Evolutionary conservation across 1,284 basidiomycete genomes (phyloP), one percentile per base, ranked within the genome.

Genomic region (Somion occarium): DNA sequence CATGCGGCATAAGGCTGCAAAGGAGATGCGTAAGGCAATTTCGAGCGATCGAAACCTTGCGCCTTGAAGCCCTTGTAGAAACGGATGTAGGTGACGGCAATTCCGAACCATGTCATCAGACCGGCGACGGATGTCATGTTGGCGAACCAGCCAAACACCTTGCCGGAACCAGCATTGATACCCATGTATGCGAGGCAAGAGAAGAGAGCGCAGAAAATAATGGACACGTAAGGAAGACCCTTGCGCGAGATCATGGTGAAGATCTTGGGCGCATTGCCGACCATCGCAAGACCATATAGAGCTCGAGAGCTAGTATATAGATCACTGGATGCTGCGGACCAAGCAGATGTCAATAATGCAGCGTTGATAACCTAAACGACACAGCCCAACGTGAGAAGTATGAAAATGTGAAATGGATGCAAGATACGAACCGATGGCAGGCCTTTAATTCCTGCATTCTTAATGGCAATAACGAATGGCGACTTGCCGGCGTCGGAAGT

Each of bases 101-200:
- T 94, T 56, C 85, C 88, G 61, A 88, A 85, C 93, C 92, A 95
- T 1, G 89, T 88, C 75, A 91, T 78, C 53, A 88, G 64, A 43
- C 85, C 85, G 15, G 77, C 78, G 22, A 82, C 64, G 27, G 79
- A 55, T 1, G 64, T 61, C 59, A 91, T 84, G 72, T 86, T 88
- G 41, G 83, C 67, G 59, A 94, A 85, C 84, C 88, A 94, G 27
- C 50, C 52, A 56, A 68, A 69, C 5, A 72, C 74, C 37, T 54
- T 73, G 27, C 85, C 83, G 1, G 86, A 75, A 47, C 79, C 80
- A 24, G 64, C 67, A 39, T 73, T 79, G 53, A 88, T 71, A 48
- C 80, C 82, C 74, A 83, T 80, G 67, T 73, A 94, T 3, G 87
- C 81, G 9, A 96, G 80, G n/a, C 79, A 61, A 11, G 83, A 75